A percentile compares a stretch with the other conserved stretches of the same genome.
Conservation (phyloP, 116 monocot genomes). For the Trichopus zeylanicus region DNA sequence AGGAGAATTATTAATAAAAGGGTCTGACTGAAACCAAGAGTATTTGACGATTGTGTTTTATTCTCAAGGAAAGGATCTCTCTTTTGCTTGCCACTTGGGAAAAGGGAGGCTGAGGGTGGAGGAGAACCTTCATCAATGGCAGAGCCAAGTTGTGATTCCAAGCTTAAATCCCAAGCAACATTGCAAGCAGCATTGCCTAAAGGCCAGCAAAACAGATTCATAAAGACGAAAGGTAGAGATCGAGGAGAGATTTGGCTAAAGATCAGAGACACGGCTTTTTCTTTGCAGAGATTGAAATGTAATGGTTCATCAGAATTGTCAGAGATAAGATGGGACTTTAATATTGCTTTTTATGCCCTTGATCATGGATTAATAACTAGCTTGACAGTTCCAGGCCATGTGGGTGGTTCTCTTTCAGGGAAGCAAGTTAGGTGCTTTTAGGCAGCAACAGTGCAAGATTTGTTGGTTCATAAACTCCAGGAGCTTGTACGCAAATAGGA, state of each 20-base stretch:
- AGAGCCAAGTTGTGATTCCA: constrained; percentile 6
- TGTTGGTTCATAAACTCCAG: too few relatives aligned
- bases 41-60: constrained; percentile 11
- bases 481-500: too few relatives aligned
- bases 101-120: constrained; percentile 1
- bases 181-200: constrained; percentile 1
- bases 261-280: not conserved
- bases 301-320: not conserved
- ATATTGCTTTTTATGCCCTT: not conserved
- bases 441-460: too few relatives aligned
- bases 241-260: not conserved
- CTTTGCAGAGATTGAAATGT: not conserved
- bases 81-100: constrained; percentile 22
- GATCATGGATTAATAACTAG: not conserved
- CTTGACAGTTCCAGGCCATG: not conserved
- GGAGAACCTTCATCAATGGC: constrained; percentile 4
- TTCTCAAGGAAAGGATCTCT: constrained; percentile 30
- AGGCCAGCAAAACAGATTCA: not conserved
- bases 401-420: not conserved
- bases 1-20: not conserved
- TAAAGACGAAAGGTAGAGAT: constrained; percentile 1
- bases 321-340: not conserved
- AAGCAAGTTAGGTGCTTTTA: too few relatives aligned
- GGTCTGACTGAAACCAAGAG: constrained; percentile 5
- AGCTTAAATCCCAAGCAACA: constrained; percentile 28